These are phyloP conservation scores for Pseudonectria buxi DNA, from an alignment of 2,329 filamentous ascomycete genomes.

Conservation along the genomic window DNA sequence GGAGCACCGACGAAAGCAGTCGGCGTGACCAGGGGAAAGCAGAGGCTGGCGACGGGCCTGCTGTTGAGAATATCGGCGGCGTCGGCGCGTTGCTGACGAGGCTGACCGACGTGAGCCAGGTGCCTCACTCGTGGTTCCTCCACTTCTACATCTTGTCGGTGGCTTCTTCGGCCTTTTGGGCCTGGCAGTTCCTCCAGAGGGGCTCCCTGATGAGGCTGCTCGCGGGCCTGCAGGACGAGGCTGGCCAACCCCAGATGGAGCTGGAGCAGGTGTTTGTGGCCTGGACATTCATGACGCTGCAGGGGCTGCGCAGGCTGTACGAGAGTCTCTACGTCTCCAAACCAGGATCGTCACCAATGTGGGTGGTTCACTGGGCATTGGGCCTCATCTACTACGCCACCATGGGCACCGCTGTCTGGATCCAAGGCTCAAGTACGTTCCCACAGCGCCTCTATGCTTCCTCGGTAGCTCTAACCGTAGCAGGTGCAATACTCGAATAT, in stretches of 20 bases:
- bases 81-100: constrained; percentile 25
- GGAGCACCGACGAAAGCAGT: constrained; percentile 16
- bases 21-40: background rate
- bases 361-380: constrained; percentile 73
- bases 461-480: constrained; percentile 5
- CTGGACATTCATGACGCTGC: constrained; percentile 68
- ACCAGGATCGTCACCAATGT: constrained; percentile 67
- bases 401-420: constrained; percentile 72
- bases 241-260: constrained; percentile 37
- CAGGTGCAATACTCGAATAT: constrained; percentile 28
- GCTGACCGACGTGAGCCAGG: constrained; percentile 38
- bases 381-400: constrained; percentile 71
- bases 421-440: constrained; percentile 66
- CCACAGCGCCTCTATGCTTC: constrained; percentile 1
- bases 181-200: constrained; percentile 49
- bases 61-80: background rate
- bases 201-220: constrained; percentile 48
- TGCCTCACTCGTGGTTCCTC: constrained; percentile 84
- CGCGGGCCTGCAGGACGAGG: constrained; percentile 30
- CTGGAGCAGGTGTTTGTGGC: constrained; percentile 56
- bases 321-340: constrained; percentile 64
- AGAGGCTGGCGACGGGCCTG: too few species aligned
- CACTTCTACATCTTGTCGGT: constrained; percentile 79
- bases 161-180: constrained; percentile 67
- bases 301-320: constrained; percentile 67